Evolutionary conservation across 257 asterid species (phyloP).

Genomic region (Solanum sparsipilum): DNA sequence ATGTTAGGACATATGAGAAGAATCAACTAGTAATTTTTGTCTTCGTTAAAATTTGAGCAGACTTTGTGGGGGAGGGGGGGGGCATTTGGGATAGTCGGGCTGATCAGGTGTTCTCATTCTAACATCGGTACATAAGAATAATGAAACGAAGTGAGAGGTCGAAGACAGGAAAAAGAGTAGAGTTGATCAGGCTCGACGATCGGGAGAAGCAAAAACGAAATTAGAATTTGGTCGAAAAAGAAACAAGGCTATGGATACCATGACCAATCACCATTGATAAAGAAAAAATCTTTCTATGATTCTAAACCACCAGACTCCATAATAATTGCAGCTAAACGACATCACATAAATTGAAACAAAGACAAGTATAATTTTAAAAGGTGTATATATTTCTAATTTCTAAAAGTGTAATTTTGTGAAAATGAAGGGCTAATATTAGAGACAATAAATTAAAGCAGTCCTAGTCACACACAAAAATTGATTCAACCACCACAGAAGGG

Average conservation of each 20-base stretch:
- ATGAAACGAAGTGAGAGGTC: not conserved
- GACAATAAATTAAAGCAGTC: not conserved
- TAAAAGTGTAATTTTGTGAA: not conserved
- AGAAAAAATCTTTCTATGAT: no score
- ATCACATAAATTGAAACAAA: not conserved
- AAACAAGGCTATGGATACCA: not conserved
- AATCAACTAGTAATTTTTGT: no score
- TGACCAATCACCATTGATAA: not conserved
- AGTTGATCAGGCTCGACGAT: not conserved
- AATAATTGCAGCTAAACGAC: not conserved
- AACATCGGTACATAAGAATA: not conserved
- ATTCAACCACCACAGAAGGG: not conserved
- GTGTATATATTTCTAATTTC: not conserved
- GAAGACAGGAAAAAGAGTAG: not conserved
- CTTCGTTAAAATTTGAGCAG: no score
- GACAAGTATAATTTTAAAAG: not conserved
- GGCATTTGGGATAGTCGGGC: not conserved
- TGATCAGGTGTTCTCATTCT: not conserved
- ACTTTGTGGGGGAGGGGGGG: no score
- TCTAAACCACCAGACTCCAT: not conserved
- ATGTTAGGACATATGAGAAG: not conserved
- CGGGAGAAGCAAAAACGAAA: not conserved
- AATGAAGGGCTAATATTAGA: not conserved
- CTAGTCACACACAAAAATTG: not conserved
- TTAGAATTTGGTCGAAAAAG: fast-evolving